phyloP scores from a whole-genome alignment of 139 green algal species.

The Pycnococcus provasolii region DNA sequence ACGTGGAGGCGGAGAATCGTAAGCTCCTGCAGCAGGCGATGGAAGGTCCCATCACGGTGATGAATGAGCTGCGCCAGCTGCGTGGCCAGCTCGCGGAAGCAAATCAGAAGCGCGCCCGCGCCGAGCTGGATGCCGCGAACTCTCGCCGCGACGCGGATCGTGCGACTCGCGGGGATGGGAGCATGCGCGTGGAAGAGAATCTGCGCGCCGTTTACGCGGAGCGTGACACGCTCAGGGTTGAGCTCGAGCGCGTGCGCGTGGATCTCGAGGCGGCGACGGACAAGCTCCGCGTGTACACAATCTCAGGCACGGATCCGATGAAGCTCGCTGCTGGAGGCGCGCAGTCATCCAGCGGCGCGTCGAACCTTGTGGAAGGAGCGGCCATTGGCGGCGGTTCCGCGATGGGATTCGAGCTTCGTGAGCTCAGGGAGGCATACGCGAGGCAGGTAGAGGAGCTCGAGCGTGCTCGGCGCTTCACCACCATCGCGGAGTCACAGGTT shows the following conservation, averaged over 20 bases:
- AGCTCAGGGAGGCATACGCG: conserved; percentile 9
- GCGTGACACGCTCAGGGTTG: background rate
- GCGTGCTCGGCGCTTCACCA: background rate
- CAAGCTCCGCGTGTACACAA: conserved; percentile 2
- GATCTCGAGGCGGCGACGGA: conserved; percentile 10
- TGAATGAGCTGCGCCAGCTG: background rate
- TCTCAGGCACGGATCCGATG: background rate
- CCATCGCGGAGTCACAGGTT: conserved; percentile 5
- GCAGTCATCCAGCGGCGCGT: background rate
- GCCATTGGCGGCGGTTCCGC: background rate
- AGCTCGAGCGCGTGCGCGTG: background rate
- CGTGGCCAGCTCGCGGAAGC: conserved; percentile 1
- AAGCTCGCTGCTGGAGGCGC: background rate
- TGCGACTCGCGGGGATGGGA: no score
- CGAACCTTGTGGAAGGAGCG: background rate
- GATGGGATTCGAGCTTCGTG: background rate
- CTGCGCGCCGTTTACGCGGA: background rate
- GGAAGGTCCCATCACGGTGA: no score
- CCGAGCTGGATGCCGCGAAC: background rate
- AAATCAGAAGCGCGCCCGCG: conserved; percentile 7
- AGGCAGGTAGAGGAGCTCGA: conserved; percentile 15
- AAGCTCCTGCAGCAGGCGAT: no score
- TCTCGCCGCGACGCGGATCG: no score
- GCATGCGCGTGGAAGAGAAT: no score
- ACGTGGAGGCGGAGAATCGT: no score